Evolutionary conservation across 2,329 filamentous ascomycete species (phyloP), one percentile per base, ranked within the genome.

Genomic region (Fusarium torulosum): DNA sequence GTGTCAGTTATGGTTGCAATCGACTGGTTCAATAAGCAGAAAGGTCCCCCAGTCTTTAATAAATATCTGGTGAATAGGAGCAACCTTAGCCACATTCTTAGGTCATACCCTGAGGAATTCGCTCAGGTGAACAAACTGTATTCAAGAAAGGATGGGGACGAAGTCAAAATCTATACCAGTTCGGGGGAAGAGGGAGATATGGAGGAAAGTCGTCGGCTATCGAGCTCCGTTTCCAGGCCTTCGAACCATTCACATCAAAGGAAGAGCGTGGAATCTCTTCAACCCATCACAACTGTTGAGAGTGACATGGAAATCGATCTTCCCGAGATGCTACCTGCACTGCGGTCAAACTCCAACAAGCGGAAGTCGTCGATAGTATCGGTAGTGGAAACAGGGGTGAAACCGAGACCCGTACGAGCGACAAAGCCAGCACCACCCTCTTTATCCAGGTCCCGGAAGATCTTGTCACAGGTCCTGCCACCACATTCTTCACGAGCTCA

Each of bases 1-100:
- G 70, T 71, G 21, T 70, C 76, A 21, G 64, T 77, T 1, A 75
- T 81, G 10, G 74, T 78, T 4, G 80, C 79, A 3, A 72, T 82
- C 5, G 72, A 82, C 25, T 86, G 81, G 79, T 83, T 73, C 69
- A 80, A 77, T 44, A 71, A 70, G 21, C 69, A 69, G 29, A 54
- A 25, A 25, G 43, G 19, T 2, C 46, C 74, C 2, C 58, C 63
- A 3, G 75, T 73, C 75, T 65, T 72, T 54, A 8, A 63, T 66
- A 17, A 72, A 75, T 62, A 58, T 47, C 62, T 82, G 25, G 73
- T 84, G 11, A 78, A 73, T 5, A 75, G 71, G 29, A 59, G 67
- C 13, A 82, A 79, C 41, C 61, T 84, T 6, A 67, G 74, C 3
- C 66, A 69, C 13, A 75, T 82, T 7, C 66, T 80, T 13, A 63